A percentile compares a stretch with the other conserved stretches of the same genome.
phyloP scores from a whole-genome alignment of 2,329 filamentous ascomycete species.

The Fusarium pilosicola region DNA sequence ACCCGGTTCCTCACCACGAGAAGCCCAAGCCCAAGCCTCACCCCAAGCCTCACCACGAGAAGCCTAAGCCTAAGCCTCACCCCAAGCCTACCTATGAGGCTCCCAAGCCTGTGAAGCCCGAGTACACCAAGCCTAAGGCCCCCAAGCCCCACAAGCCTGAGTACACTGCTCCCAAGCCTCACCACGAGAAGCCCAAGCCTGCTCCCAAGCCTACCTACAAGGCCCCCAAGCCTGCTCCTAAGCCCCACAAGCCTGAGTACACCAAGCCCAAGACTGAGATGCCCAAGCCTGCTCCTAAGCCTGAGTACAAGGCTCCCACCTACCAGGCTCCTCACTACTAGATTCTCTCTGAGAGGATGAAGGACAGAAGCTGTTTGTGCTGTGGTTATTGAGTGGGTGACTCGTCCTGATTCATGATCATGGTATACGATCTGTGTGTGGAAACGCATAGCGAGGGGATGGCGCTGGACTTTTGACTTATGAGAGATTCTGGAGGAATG shows the following conservation, averaged over 20 bases:
- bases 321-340: constrained; percentile 2
- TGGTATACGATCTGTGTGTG: background rate
- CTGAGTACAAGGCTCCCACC: background rate
- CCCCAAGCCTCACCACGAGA: background rate
- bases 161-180: background rate
- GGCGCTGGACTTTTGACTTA: background rate
- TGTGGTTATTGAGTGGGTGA: background rate
- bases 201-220: background rate
- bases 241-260: background rate
- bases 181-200: background rate
- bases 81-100: background rate
- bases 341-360: background rate
- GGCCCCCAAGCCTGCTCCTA: background rate
- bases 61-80: constrained; percentile 2
- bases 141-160: background rate
- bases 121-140: background rate
- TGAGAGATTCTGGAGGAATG: background rate
- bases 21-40: constrained; percentile 8
- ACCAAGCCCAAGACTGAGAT: background rate
- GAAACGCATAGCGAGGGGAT: background rate
- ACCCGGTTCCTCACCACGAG: background rate
- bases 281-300: background rate
- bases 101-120: background rate
- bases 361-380: background rate
- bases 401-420: background rate